These are phyloP conservation scores for Clonostachys chloroleuca DNA, from an alignment of 2,329 filamentous ascomycete species.

Conservation along the genomic window DNA sequence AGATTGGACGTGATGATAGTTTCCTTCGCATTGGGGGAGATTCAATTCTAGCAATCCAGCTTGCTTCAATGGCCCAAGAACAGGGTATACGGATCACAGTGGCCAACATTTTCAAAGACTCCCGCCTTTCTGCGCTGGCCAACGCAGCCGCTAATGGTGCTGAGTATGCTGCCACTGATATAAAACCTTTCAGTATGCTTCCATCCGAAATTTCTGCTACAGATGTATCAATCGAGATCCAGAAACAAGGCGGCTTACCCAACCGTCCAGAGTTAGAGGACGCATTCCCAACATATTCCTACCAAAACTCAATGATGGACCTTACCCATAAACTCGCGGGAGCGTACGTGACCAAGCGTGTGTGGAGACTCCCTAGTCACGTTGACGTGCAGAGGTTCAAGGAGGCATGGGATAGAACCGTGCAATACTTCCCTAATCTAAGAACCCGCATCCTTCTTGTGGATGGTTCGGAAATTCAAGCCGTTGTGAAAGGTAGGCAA, in stretches of 20 bases:
- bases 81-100: slow-evolving; percentile 10
- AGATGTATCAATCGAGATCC: neutral
- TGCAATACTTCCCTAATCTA: slow-evolving; percentile 1
- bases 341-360: slow-evolving; percentile 9
- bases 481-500: neutral
- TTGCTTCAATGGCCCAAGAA: slow-evolving; percentile 1
- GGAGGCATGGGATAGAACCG: slow-evolving; percentile 5
- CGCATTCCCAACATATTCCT: slow-evolving; percentile 1
- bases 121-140: slow-evolving; percentile 22
- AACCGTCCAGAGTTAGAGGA: slow-evolving; percentile 1
- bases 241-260: neutral
- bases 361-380: slow-evolving; percentile 8
- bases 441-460: slow-evolving; percentile 5
- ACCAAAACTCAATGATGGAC: slow-evolving; percentile 3
- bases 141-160: neutral
- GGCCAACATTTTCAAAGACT: slow-evolving; percentile 43
- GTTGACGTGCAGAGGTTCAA: slow-evolving; percentile 7
- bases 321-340: slow-evolving; percentile 4
- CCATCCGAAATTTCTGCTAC: neutral
- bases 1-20: slow-evolving; percentile 2
- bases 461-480: neutral
- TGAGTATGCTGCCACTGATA: neutral
- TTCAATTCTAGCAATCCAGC: slow-evolving; percentile 7
- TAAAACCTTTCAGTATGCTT: neutral
- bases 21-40: slow-evolving; percentile 8